A percentile compares a stretch with the other conserved stretches of the same genome.
These are phyloP conservation scores for Coemansia sp. DNA, from an alignment of 192 early-diverging fungal genomes.

Conservation along the genomic window DNA sequence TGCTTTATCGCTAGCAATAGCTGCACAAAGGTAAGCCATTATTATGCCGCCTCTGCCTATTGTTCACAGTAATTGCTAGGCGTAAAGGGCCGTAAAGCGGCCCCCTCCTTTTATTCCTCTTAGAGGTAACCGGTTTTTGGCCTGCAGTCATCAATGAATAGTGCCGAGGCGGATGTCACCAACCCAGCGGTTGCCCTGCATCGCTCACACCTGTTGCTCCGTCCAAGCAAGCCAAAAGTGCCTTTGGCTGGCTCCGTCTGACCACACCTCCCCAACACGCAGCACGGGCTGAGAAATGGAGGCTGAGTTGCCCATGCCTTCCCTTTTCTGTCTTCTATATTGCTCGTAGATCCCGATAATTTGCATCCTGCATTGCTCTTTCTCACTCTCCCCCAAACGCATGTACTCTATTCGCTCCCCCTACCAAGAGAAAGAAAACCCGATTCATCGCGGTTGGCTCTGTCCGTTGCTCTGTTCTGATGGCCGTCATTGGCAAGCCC, in stretches of 20 bases:
- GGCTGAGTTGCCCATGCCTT: neutral
- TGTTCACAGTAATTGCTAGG: neutral
- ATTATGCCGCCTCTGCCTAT: neutral
- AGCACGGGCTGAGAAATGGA: neutral
- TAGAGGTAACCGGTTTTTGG: slow-evolving; percentile 3
- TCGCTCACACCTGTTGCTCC: neutral
- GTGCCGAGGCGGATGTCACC: neutral
- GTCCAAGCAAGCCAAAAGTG: neutral
- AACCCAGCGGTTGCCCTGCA: neutral
- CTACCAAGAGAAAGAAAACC: neutral
- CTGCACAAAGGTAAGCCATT: slow-evolving; percentile 1
- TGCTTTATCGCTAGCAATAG: neutral
- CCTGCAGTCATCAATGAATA: neutral
- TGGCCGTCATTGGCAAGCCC: neutral
- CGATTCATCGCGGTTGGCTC: neutral
- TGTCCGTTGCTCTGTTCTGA: neutral
- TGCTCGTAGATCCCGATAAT: slow-evolving; percentile 47
- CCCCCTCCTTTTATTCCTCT: neutral
- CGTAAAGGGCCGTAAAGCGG: neutral
- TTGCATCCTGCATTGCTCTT: slow-evolving; percentile 34
- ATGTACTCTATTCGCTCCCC: neutral
- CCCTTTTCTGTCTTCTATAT: slow-evolving; percentile 13
- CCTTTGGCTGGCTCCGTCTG: neutral
- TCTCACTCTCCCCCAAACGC: slow-evolving; percentile 6
- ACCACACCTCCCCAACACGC: neutral